These are phyloP conservation scores for Pseudocercospora ulei DNA, from an alignment of 2,329 filamentous ascomycete genomes.

Conservation along the genomic window DNA sequence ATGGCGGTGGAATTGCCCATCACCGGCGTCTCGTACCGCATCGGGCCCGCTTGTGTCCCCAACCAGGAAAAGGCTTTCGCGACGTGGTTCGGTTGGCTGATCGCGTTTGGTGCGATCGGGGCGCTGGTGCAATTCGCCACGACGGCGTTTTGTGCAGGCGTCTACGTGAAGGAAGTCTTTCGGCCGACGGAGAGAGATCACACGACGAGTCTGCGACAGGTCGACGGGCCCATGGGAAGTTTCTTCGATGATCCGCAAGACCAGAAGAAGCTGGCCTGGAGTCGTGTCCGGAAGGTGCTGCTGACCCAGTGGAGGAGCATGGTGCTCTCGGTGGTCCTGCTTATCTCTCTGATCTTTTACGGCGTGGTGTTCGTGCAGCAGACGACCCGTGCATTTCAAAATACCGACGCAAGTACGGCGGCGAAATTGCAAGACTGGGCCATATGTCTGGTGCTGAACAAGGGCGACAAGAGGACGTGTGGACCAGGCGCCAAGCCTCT, in stretches of 20 bases:
- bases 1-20: conserved; percentile 39
- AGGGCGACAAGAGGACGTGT: conserved; percentile 56
- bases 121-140: conserved; percentile 33
- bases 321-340: conserved; percentile 62
- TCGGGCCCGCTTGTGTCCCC: conserved; percentile 80
- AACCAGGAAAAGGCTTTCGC: conserved; percentile 46
- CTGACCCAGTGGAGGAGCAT: conserved; percentile 77
- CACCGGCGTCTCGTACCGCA: conserved; percentile 41
- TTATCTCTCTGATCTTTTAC: conserved; percentile 73
- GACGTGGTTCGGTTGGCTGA: conserved; percentile 36
- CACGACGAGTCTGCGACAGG: conserved; percentile 3
- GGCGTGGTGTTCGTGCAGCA: conserved; percentile 67
- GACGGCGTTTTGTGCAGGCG: conserved; percentile 33
- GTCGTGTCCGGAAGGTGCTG: conserved; percentile 63
- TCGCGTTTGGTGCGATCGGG: conserved; percentile 31
- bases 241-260: conserved; percentile 7
- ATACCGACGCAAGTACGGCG: conserved; percentile 45
- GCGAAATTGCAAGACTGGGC: conserved; percentile 52
- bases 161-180: conserved; percentile 28
- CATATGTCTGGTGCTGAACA: conserved; percentile 48
- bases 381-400: conserved; percentile 49
- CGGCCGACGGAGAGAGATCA: conserved; percentile 7
- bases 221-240: too few relatives aligned
- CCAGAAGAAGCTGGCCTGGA: conserved; percentile 40
- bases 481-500: conserved; percentile 48